Conservation (phyloP, 192 early-diverging fungal species). For the Dissophora ornata region DNA sequence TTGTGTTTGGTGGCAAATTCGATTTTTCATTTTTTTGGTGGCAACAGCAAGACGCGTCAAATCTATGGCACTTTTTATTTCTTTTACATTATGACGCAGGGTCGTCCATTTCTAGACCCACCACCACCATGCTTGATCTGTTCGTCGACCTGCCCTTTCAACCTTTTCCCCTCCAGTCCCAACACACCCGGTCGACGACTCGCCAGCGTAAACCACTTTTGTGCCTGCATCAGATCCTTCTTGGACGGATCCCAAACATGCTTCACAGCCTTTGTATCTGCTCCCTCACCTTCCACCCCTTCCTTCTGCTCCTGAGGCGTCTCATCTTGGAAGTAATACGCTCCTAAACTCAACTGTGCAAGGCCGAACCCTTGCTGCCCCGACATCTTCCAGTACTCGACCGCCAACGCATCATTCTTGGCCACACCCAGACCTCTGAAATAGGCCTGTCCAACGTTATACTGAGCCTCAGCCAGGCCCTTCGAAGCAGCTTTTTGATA, state of each 20-base stretch:
- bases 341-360: constrained; percentile 61
- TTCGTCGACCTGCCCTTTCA: constrained; percentile 43
- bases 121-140: constrained; percentile 32
- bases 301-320: not conserved
- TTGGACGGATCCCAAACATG: constrained; percentile 48
- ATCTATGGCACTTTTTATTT: no score
- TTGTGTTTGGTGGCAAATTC: no score
- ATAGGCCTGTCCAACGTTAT: constrained; percentile 60
- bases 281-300: not conserved
- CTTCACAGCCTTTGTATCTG: not conserved
- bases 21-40: no score
- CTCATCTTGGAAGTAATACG: constrained; percentile 50
- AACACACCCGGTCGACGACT: constrained; percentile 40
- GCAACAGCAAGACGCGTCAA: no score
- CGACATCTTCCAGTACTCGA: constrained; percentile 65
- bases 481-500: constrained; percentile 62
- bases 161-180: constrained; percentile 31
- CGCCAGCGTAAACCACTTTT: constrained; percentile 51
- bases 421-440: constrained; percentile 59
- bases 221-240: constrained; percentile 47
- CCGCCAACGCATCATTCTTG: constrained; percentile 56
- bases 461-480: constrained; percentile 65
- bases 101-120: constrained; percentile 20
- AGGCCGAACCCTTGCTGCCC: constrained; percentile 59
- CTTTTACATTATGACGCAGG: constrained; percentile 36